Evolutionary conservation across 2,329 filamentous ascomycete species (phyloP).

Genomic region (Fusarium foetens): DNA sequence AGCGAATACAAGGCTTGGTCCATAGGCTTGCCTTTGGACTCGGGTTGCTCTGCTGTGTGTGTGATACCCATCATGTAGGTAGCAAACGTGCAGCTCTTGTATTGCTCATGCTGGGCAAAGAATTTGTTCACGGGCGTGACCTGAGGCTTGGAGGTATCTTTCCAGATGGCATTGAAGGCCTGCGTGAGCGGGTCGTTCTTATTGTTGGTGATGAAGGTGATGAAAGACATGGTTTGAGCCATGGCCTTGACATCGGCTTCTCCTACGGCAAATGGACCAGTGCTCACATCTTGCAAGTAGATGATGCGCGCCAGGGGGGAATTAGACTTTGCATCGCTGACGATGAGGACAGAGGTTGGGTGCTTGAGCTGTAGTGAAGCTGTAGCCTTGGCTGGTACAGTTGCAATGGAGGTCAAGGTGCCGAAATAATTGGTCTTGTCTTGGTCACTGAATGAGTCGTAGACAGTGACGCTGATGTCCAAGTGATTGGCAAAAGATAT

Average conservation of each 20-base stretch:
- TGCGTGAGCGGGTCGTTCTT: neutral
- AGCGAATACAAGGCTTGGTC: neutral
- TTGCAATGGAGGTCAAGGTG: neutral
- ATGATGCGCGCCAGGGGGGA: neutral
- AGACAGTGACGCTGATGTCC: neutral
- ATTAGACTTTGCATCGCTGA: neutral
- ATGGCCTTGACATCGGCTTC: neutral
- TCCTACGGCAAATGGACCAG: neutral
- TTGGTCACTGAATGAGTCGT: slow-evolving; percentile 1
- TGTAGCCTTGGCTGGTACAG: neutral
- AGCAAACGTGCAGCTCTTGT: neutral
- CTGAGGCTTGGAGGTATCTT: neutral
- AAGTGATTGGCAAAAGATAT: neutral
- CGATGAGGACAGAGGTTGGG: neutral
- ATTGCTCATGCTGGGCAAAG: neutral
- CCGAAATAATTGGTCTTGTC: slow-evolving; percentile 5
- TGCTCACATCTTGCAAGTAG: neutral
- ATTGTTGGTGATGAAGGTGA: neutral
- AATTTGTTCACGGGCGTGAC: neutral
- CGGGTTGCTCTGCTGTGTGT: neutral
- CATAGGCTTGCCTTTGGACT: neutral
- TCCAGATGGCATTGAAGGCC: neutral
- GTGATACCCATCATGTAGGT: slow-evolving; percentile 1
- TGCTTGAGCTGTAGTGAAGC: neutral
- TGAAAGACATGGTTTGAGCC: neutral